Conservation (phyloP, 257 asterid species). For the Nicotiana noctiflora region DNA sequence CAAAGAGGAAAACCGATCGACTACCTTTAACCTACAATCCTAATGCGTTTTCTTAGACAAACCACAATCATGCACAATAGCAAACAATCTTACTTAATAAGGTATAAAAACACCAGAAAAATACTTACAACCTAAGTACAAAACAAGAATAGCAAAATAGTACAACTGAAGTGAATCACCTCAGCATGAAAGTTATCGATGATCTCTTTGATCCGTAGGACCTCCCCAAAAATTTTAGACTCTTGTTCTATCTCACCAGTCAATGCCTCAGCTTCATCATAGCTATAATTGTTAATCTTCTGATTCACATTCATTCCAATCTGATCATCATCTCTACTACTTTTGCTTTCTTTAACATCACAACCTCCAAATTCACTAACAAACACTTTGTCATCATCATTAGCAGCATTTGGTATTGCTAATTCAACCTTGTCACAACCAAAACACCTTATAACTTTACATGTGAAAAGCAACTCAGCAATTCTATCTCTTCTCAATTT, state of each 20-base stretch:
- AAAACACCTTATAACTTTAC: slow-evolving; percentile 38
- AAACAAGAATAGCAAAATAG: neutral
- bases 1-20: no score
- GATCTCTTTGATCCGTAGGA: slow-evolving; percentile 56
- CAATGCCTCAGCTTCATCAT: slow-evolving; percentile 72
- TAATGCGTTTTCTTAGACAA: neutral
- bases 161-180: slow-evolving; percentile 32
- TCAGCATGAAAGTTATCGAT: slow-evolving; percentile 46
- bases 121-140: neutral
- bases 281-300: slow-evolving; percentile 35
- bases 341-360: slow-evolving; percentile 46
- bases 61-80: slow-evolving; percentile 18
- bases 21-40: no score
- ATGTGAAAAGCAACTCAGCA: slow-evolving; percentile 34
- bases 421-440: slow-evolving; percentile 56
- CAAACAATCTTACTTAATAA: neutral
- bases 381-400: slow-evolving; percentile 26
- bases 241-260: slow-evolving; percentile 15
- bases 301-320: slow-evolving; percentile 33
- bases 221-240: slow-evolving; percentile 31
- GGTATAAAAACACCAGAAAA: neutral
- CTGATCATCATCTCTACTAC: slow-evolving; percentile 26
- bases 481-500: slow-evolving; percentile 39
- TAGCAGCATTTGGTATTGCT: slow-evolving; percentile 42
- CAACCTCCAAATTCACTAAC: neutral